phyloP scores from a whole-genome alignment of 345 rosid species.

The Tarenaya hassleriana region DNA sequence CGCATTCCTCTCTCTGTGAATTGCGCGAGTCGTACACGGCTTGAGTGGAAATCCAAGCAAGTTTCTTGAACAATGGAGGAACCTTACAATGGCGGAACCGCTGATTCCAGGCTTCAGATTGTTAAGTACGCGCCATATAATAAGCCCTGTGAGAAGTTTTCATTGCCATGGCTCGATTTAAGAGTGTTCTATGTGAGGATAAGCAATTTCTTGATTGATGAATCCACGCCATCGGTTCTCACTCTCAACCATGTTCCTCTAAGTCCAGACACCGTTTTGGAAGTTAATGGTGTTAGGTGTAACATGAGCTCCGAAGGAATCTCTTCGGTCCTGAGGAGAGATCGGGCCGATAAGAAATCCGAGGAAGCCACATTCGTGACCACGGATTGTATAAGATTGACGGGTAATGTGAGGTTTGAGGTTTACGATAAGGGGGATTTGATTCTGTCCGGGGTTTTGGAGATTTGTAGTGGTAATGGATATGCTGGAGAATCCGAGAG shows the following conservation, averaged over 20 bases:
- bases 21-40: no score
- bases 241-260: slow-evolving; percentile 64
- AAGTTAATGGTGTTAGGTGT: slow-evolving; percentile 64
- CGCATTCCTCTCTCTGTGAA: no score
- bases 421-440: slow-evolving; percentile 52
- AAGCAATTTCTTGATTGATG: slow-evolving; percentile 54
- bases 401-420: slow-evolving; percentile 72
- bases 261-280: slow-evolving; percentile 59
- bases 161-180: slow-evolving; percentile 67
- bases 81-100: slow-evolving; percentile 33
- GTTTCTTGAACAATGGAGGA: slow-evolving; percentile 38
- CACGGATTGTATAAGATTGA: slow-evolving; percentile 67
- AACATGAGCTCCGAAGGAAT: slow-evolving; percentile 51
- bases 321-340: slow-evolving; percentile 62
- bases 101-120: slow-evolving; percentile 30
- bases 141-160: slow-evolving; percentile 27
- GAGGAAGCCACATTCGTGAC: slow-evolving; percentile 77
- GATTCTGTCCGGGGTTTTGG: slow-evolving; percentile 61
- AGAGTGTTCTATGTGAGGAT: slow-evolving; percentile 86
- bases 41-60: no score
- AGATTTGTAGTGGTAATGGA: slow-evolving; percentile 42
- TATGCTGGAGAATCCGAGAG: slow-evolving; percentile 36
- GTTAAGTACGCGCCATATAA: slow-evolving; percentile 32
- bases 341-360: slow-evolving; percentile 65
- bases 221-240: slow-evolving; percentile 56